Conservation (phyloP, 345 rosid genomes). For the Litchi chinensis region DNA sequence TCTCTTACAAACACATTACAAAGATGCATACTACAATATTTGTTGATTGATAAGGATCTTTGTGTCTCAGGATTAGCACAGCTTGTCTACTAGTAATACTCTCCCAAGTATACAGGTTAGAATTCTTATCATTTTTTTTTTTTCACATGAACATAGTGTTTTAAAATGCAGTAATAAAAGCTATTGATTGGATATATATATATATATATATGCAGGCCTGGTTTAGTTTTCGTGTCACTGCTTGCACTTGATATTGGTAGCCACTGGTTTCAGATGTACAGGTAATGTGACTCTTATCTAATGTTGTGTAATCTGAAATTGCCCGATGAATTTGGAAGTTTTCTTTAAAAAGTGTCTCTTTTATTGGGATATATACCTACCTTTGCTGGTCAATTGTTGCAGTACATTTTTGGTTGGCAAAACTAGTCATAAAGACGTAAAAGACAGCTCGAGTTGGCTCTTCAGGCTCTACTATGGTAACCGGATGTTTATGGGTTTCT, state of each 20-base stretch:
- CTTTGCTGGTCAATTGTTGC: constrained; percentile 35
- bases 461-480: constrained; percentile 91
- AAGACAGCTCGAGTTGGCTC: constrained; percentile 92
- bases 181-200: constrained; percentile 15
- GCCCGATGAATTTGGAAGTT: neutral
- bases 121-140: constrained; percentile 1
- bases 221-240: constrained; percentile 77
- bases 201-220: constrained; percentile 62
- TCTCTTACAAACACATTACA: neutral
- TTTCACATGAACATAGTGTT: neutral
- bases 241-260: constrained; percentile 90
- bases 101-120: constrained; percentile 80
- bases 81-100: constrained; percentile 89
- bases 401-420: constrained; percentile 91
- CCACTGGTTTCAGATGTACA: constrained; percentile 98
- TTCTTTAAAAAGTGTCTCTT: constrained; percentile 2
- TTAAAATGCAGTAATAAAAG: constrained; percentile 4
- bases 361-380: constrained; percentile 10
- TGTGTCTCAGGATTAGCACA: constrained; percentile 80
- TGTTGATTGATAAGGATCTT: constrained; percentile 16
- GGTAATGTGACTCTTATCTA: constrained; percentile 41
- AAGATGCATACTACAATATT: neutral
- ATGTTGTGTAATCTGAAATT: neutral
- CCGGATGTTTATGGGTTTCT: constrained; percentile 88
- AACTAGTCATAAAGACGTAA: constrained; percentile 91